These are phyloP conservation scores for Cryptococcus maquisensis DNA, from an alignment of 1,284 basidiomycete species.

Conservation along the genomic window DNA sequence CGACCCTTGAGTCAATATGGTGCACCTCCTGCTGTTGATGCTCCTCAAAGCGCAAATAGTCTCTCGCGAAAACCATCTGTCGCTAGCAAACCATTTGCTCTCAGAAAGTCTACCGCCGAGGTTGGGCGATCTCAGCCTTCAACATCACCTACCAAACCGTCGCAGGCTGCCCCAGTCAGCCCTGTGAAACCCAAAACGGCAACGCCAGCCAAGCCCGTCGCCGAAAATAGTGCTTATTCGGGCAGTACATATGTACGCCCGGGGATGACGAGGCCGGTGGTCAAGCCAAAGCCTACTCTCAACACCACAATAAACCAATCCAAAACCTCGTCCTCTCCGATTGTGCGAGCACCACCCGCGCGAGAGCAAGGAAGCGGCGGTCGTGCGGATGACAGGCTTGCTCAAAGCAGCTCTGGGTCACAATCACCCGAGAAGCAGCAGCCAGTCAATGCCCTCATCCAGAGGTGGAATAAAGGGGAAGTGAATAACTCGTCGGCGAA, in stretches of 20 bases:
- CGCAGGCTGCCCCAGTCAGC: background rate
- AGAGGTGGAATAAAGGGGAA: constrained; percentile 39
- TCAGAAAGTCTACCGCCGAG: constrained; percentile 17
- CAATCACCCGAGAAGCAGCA: constrained; percentile 43
- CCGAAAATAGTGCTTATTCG: no score
- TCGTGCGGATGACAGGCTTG: background rate
- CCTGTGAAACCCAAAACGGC: constrained; percentile 10
- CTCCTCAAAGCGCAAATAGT: constrained; percentile 1
- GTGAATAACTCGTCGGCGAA: constrained; percentile 11
- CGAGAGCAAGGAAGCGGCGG: background rate
- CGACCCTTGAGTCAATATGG: background rate
- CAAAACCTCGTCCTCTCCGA: background rate
- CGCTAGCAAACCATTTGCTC: constrained; percentile 28
- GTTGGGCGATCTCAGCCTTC: background rate
- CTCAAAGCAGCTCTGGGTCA: constrained; percentile 5
- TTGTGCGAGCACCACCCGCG: no score
- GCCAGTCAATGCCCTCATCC: constrained; percentile 40
- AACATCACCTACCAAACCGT: background rate
- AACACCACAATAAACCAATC: background rate
- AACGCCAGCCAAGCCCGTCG: no score
- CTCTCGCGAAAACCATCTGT: constrained; percentile 28
- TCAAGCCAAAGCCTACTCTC: constrained; percentile 13
- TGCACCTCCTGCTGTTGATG: background rate
- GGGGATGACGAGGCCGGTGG: constrained; percentile 14
- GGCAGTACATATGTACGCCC: background rate